Base-by-base conservation (phyloP, 306 rosid genomes). In the Cucurbita moschata region DNA sequence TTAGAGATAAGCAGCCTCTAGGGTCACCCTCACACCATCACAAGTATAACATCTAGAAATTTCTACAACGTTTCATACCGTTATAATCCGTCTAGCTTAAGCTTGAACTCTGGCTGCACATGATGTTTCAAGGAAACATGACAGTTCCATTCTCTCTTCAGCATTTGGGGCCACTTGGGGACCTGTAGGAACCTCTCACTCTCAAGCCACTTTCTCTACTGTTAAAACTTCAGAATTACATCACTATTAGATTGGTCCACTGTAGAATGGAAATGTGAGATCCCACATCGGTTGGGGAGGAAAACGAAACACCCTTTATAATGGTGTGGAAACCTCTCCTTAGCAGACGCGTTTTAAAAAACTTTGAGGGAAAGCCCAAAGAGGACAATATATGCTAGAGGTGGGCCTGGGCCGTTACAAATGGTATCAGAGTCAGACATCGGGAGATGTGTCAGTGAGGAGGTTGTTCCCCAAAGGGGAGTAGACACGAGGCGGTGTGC, bases 161-260 rank as follows among this genome's bases (percentile, higher is more conserved):
- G 60, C 23, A 26, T 40, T 50, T 70, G 74, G 60, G 74, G 47
- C 74, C 74, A 70, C 74, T 16, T 26, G 21, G 58, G 60, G 14
- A 26, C 21, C 43, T 69, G 39, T 69, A 69, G 58, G 44, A 14
- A 49, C 54, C 74, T 47, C 57, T 69, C 73, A 26, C 44, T 26
- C 59, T 70, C 74, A 70, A 70, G 30, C 58, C 46, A 30, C 74
- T 50, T 69, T 47, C 73, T 47, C 43, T 13, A 69, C 58, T 23
- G 58, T 69, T 26, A 50, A 49, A 15, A 70, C 47, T 70, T 52
- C 60, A 6, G 21, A 70, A 37, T 70, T 7, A 70, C 60, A 26
- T 50, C 46, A 70, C 23, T 35, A 15, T 38, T 50, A 30, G 46
- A 15, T 70, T 51, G 59, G 74, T 51, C 74, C 74, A 35, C 10